A percentile compares a stretch with the other conserved stretches of the same genome.
Evolutionary conservation across 2,329 filamentous ascomycete genomes (phyloP).

Genomic region (Xylariaceae sp.): DNA sequence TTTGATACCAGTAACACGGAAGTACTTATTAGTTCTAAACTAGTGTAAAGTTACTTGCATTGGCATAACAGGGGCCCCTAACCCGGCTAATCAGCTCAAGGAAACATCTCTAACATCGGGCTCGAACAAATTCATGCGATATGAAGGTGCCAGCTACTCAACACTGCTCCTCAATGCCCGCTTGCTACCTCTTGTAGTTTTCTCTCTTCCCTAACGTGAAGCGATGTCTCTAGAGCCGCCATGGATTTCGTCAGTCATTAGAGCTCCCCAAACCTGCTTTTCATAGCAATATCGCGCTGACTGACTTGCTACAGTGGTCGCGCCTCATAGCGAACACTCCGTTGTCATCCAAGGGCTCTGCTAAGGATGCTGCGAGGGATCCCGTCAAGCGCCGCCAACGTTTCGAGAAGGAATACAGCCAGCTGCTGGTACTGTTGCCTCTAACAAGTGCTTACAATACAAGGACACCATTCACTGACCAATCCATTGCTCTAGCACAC

Average conservation of each 20-base stretch:
- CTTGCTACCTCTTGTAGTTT: not conserved
- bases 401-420: slow-evolving; percentile 70
- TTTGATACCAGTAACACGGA: no score
- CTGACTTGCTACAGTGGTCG: slow-evolving; percentile 60
- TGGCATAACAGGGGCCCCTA: not conserved
- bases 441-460: not conserved
- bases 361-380: slow-evolving; percentile 66
- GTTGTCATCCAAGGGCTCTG: slow-evolving; percentile 61
- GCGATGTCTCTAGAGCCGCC: slow-evolving; percentile 55
- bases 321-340: slow-evolving; percentile 68
- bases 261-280: not conserved
- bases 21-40: no score
- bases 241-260: slow-evolving; percentile 62
- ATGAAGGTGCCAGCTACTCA: not conserved
- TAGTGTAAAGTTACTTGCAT: no score
- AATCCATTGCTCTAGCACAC: slow-evolving; percentile 57
- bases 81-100: slow-evolving; percentile 20
- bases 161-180: not conserved
- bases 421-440: slow-evolving; percentile 58
- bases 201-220: slow-evolving; percentile 16
- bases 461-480: no score
- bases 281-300: slow-evolving; percentile 27
- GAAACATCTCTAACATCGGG: slow-evolving; percentile 27
- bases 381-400: slow-evolving; percentile 68
- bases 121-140: slow-evolving; percentile 22